Evolutionary conservation across 805 yeast genomes (phyloP), one percentile per base, ranked within the genome.

Genomic region (Lipomyces spencermartinsiae): DNA sequence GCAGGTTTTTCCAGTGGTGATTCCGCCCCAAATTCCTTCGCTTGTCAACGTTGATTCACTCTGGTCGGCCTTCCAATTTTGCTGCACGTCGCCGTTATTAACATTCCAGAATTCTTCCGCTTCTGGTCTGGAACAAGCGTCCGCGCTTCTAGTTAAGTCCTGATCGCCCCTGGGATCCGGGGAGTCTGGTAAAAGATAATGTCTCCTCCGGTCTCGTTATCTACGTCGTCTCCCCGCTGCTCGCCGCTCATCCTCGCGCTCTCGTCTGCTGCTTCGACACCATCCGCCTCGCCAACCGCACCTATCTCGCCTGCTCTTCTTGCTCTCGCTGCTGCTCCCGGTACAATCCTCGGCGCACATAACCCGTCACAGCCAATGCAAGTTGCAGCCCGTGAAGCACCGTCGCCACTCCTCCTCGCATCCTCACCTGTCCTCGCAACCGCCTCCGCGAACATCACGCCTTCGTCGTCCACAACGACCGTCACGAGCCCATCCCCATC

Each of bases 401-500:
- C 66, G 2, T 66, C 69, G 55, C 69, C 69, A 22, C 57, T 63
- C 12, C 63, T 62, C 9, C 63, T 66, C 58, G 64, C 65, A 56
- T 56, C 69, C 29, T 58, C 67, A 35, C 67, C 71, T 4, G n/a
- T 65, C 34, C 58, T 62, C 19, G 62, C 53, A 39, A 54, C 62
- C 37, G 37, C 63, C 31, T 59, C 70, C 16, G 55, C 56, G 7
- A 55, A 29, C 39, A 46, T 55, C 46, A 59, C 61, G 14, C 68
- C 58, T 34, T 37, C 63, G 12, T 34, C 63, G 53, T 46, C 62
- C 33, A 56, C 60, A 34, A 46, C 56, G 34, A 54, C 57, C 53
- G 6, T 31, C 49, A 34, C 59, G 57, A 37, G 54, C 35, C 64
- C 66, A 22, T 43, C 58, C 51, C 22, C 49, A 4, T 43, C 49